Evolutionary conservation across 192 early-diverging fungal genomes (phyloP), one percentile per base, ranked within the genome.

Genomic region (Coemansia sp.): DNA sequence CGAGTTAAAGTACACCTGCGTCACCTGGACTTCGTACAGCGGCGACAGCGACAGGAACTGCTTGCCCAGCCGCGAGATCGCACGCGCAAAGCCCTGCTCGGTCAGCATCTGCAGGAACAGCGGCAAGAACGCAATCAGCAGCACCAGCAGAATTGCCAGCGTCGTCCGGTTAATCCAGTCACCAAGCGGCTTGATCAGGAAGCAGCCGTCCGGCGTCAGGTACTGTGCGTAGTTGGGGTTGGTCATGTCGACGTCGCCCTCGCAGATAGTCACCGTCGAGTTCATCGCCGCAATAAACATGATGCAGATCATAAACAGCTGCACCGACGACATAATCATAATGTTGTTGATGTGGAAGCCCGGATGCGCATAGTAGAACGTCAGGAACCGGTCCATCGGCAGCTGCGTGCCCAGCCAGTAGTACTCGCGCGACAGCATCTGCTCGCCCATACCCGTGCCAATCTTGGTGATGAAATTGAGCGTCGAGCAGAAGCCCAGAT

Each of bases 341-440:
- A 92, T 87, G 73, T 93, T 92, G 75, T 92, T 93, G 64, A 93
- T 82, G 63, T 93, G 92, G 82, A 91, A 93, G 19, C 91, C 92
- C 24, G 92, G 89, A 65, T 93, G 91, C 14, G 92, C 89, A 64
- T 90, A 94, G 71, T 86, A 94, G 73, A 94, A 92, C 2, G 92
- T 94, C 52, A 94, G 69, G 80, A 91, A 90, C 3, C 91, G 84
- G 62, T 94, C 92, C 32, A 93, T 65, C 5, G 91, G 89, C 33
- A 94, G 73, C 56, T 90, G 89, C 21, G 89, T 87, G 31, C 92
- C 92, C 48, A 94, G 80, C 67, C 91, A 91, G 73, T 94, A 92
- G 73, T 94, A 91, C 66, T 94, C 92, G 61, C 92, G 85, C n/a
- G 92, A 93, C 40, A 93, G 67, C 86, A 93, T 91, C 76, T 94